Base-by-base conservation (phyloP, 2,329 filamentous ascomycete species). In the Bipolaris zeicola region DNA sequence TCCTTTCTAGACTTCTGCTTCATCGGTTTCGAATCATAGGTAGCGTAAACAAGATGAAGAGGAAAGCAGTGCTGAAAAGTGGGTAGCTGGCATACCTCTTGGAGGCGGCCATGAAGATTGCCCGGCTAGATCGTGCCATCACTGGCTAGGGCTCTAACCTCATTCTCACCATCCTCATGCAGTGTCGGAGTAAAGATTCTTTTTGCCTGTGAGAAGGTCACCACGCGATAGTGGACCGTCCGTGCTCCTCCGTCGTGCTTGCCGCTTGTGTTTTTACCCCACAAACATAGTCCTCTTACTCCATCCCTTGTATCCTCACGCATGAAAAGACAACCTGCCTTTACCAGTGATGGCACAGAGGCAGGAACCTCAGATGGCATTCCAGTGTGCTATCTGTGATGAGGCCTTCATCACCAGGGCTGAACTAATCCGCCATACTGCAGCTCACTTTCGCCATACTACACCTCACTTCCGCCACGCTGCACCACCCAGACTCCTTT, bases 301-400 rank as follows among this genome's bases (percentile, higher is more conserved):
- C 14, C 31, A 33, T 6, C 36, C 26, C 39, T 14, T 20, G 11
- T 22, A 37, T 26, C 38, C 22, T 24, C 37, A n/a, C 10, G 6
- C 48, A 10, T 20, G 3, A 43, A 51, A 13, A 18, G 5, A 18
- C 28, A 4, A 6, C 13, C 24, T 4, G 8, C 36, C 16, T 37
- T 50, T 33, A 31, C 44, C 11, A 14, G 14, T 18, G 7, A 57
- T 60, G 57, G 20, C 18, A 14, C 41, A 3, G 16, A 18, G 31
- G 10, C 26, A 28, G 20, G 28, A 14, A 6, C 13, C 26, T 20
- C 37, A 43, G 24, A 42, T 11, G 28, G n/a, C 28, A n/a, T 57
- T 51, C 33, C 34, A 61, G 39, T 72, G 69, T 34, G 67, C 55
- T 18, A 57, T 65, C 22, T 71, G 69, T 33, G 31, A 37, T 5